These are phyloP conservation scores for Metschnikowia drakensbergensis DNA, from an alignment of 805 yeast genomes.

Conservation along the genomic window DNA sequence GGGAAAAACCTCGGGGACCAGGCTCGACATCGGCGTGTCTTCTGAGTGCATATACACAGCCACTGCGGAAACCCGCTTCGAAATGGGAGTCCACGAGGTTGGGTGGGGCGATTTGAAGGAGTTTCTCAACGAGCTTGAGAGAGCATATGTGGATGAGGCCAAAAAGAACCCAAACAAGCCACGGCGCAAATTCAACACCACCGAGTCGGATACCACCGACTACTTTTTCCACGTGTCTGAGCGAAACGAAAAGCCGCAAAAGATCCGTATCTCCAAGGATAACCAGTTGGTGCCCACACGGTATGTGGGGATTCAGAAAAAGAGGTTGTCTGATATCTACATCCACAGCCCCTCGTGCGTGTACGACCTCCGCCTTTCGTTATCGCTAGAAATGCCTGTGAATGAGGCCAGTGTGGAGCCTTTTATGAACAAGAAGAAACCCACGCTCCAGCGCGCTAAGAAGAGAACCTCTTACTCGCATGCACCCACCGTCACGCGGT, in stretches of 20 bases:
- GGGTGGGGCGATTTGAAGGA: conserved; percentile 56
- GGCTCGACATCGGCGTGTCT: conserved; percentile 62
- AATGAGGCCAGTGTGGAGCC: conserved; percentile 54
- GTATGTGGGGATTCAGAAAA: conserved; percentile 68
- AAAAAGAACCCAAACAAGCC: conserved; percentile 26
- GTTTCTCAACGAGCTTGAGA: conserved; percentile 53
- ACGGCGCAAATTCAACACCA: conserved; percentile 52
- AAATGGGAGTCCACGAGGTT: conserved; percentile 61
- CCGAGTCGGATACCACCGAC: conserved; percentile 63
- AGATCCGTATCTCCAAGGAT: conserved; percentile 65
- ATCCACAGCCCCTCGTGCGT: conserved; percentile 72
- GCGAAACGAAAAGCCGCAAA: conserved; percentile 61
- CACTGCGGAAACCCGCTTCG: conserved; percentile 52
- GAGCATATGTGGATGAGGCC: conserved; percentile 41
- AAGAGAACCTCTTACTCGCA: conserved; percentile 71
- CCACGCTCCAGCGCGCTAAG: conserved; percentile 60
- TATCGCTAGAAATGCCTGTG: conserved; percentile 74
- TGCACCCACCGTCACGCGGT: conserved; percentile 65
- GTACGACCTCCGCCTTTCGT: conserved; percentile 72
- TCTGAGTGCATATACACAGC: conserved; percentile 65
- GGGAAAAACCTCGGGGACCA: conserved; percentile 57
- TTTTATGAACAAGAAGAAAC: conserved; percentile 46
- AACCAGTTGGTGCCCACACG: conserved; percentile 56
- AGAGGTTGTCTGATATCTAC: conserved; percentile 66
- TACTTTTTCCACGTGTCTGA: conserved; percentile 57